Evolutionary conservation across 306 rosid species (phyloP).

Genomic region (Inga laurina): DNA sequence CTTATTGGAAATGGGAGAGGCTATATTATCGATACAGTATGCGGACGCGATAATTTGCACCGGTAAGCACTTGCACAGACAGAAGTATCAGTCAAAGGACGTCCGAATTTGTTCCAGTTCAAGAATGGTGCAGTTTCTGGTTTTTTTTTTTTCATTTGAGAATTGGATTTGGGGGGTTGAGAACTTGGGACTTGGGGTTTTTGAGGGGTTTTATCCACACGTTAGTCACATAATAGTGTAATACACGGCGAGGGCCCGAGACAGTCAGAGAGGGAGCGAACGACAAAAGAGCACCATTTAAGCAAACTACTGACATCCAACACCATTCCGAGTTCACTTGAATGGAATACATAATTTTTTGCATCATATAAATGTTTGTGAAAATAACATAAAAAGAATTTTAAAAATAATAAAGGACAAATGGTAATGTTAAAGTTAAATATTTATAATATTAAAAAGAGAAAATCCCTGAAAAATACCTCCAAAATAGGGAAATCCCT

Average conservation of each 20-base stretch:
- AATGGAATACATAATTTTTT: too few relatives aligned
- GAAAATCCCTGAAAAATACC: too few relatives aligned
- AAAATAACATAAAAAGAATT: too few relatives aligned
- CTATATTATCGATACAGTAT: background rate
- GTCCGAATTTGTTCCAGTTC: background rate
- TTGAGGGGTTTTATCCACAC: background rate
- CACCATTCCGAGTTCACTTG: too few relatives aligned
- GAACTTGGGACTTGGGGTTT: background rate
- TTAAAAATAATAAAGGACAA: too few relatives aligned
- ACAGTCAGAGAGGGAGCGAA: background rate
- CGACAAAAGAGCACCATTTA: background rate
- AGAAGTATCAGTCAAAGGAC: background rate
- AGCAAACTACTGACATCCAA: too few relatives aligned
- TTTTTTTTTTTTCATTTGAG: background rate
- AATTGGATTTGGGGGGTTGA: background rate
- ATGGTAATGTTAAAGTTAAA: too few relatives aligned
- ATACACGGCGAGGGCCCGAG: background rate
- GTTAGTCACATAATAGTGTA: too few relatives aligned
- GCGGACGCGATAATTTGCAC: background rate
- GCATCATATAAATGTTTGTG: too few relatives aligned
- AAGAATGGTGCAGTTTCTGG: slow-evolving; percentile 7
- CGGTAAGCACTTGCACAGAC: too few relatives aligned
- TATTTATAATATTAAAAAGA: too few relatives aligned
- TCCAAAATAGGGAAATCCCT: too few relatives aligned
- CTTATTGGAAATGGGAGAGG: slow-evolving; percentile 16